phyloP scores from a whole-genome alignment of 2,329 filamentous ascomycete species.

The Ophiocordyceps camponoti-floridani region DNA sequence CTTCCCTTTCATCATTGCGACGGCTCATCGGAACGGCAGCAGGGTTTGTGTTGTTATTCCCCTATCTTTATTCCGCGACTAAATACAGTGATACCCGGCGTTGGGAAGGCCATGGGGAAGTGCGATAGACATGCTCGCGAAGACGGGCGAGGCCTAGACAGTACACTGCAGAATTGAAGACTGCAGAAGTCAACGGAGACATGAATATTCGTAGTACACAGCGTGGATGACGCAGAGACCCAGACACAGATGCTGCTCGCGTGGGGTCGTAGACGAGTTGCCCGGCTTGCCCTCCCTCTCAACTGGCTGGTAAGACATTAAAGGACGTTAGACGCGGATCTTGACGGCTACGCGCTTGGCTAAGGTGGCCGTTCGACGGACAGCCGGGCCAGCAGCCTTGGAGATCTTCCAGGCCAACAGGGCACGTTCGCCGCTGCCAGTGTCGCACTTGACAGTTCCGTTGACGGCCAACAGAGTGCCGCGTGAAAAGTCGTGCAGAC shows the following conservation, averaged over 20 bases:
- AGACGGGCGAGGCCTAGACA: not conserved
- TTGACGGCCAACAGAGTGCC: conserved; percentile 7
- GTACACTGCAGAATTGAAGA: not conserved
- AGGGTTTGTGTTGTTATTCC: not conserved
- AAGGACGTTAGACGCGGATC: not conserved
- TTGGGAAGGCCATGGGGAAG: not conserved
- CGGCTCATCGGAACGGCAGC: not conserved
- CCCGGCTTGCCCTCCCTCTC: not conserved
- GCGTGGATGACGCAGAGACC: too few relatives aligned
- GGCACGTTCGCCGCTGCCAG: conserved; percentile 3
- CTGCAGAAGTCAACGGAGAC: not conserved
- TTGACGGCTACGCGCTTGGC: not conserved
- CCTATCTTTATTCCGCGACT: not conserved
- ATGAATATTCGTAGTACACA: too few relatives aligned
- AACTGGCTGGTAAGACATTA: not conserved
- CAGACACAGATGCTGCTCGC: not conserved
- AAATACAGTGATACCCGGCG: not conserved
- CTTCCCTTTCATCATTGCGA: not conserved
- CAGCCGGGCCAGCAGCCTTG: conserved; percentile 1
- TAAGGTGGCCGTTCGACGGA: not conserved
- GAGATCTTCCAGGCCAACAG: conserved; percentile 8
- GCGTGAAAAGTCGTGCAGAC: conserved; percentile 5
- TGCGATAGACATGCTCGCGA: not conserved
- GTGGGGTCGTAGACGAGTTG: not conserved
- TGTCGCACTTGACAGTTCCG: conserved; percentile 7